Evolutionary conservation across 495 filamentous ascomycete species (phyloP).

Genomic region (Apodospora peruviana): DNA sequence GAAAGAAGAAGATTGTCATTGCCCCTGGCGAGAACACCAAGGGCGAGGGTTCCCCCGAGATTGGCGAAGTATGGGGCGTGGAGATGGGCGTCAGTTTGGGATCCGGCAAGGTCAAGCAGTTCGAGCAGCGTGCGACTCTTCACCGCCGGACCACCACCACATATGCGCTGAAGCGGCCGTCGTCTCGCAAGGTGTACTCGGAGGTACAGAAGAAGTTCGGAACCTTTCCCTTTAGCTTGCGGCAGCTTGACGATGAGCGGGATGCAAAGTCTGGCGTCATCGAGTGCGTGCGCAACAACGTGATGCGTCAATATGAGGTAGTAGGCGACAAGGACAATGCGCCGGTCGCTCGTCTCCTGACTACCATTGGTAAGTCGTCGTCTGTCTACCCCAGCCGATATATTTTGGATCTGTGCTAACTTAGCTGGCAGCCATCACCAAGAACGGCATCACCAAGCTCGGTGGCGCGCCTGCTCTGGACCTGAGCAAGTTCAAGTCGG

Average conservation of each 20-base stretch:
- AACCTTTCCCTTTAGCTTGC: constrained; percentile 93
- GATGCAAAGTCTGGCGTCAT: constrained; percentile 93
- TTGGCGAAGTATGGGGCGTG: constrained; percentile 96
- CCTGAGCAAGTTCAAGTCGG: constrained; percentile 73
- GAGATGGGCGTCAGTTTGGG: constrained; percentile 90
- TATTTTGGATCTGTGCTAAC: constrained; percentile 10
- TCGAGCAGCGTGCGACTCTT: constrained; percentile 80
- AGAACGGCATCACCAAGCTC: constrained; percentile 87
- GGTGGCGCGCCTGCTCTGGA: constrained; percentile 68
- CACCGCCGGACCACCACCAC: constrained; percentile 89
- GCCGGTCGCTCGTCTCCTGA: constrained; percentile 78
- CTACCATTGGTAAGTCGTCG: constrained; percentile 74
- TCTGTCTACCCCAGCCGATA: not conserved
- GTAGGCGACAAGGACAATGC: constrained; percentile 84
- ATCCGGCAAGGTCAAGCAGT: constrained; percentile 86
- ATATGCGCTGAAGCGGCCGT: constrained; percentile 85
- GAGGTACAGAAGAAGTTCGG: constrained; percentile 96
- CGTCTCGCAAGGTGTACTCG: constrained; percentile 81
- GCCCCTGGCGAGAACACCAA: constrained; percentile 79
- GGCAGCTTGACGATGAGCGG: constrained; percentile 94
- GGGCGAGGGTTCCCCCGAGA: constrained; percentile 83
- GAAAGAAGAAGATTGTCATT: constrained; percentile 96
- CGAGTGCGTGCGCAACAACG: constrained; percentile 86
- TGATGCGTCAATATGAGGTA: constrained; percentile 91
- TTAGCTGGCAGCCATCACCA: constrained; percentile 74